A percentile compares a stretch with the other conserved stretches of the same genome.
These are phyloP conservation scores for Colletotrichum lindemuthianum DNA, from an alignment of 2,329 filamentous ascomycete species.

Conservation along the genomic window DNA sequence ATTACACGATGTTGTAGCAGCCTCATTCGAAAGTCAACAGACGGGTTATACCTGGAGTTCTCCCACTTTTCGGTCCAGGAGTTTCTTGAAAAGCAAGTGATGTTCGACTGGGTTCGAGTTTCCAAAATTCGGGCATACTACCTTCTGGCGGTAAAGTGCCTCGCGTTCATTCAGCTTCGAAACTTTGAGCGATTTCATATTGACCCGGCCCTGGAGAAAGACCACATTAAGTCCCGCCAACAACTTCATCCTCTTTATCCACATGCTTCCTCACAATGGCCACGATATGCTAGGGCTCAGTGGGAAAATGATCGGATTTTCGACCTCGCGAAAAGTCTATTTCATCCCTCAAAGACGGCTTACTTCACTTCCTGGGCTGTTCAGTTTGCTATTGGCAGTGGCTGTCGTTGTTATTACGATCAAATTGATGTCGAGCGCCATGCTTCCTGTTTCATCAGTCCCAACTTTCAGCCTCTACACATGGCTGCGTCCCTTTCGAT, in stretches of 20 bases:
- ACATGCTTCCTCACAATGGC: background rate
- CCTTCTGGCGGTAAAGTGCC: background rate
- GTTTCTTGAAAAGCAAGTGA: background rate
- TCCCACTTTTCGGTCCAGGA: slow-evolving; percentile 22
- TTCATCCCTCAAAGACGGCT: background rate
- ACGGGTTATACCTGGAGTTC: background rate
- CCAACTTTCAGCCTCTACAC: background rate
- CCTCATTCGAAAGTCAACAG: background rate
- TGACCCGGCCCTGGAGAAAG: accelerated
- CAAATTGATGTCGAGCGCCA: accelerated
- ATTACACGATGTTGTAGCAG: slow-evolving; percentile 3
- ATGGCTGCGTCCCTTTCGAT: background rate
- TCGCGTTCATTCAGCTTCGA: background rate
- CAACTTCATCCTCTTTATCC: accelerated
- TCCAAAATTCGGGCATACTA: background rate
- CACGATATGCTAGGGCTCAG: background rate
- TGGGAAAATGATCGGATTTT: background rate
- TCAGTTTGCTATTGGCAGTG: background rate
- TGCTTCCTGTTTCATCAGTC: accelerated
- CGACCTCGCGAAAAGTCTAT: background rate
- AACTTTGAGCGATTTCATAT: accelerated
- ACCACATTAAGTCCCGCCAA: accelerated
- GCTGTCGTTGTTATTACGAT: no score
- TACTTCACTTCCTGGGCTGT: background rate
- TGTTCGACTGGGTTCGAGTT: background rate